These are phyloP conservation scores for Kazachstania viticola DNA, from an alignment of 805 yeast genomes.

Conservation along the genomic window DNA sequence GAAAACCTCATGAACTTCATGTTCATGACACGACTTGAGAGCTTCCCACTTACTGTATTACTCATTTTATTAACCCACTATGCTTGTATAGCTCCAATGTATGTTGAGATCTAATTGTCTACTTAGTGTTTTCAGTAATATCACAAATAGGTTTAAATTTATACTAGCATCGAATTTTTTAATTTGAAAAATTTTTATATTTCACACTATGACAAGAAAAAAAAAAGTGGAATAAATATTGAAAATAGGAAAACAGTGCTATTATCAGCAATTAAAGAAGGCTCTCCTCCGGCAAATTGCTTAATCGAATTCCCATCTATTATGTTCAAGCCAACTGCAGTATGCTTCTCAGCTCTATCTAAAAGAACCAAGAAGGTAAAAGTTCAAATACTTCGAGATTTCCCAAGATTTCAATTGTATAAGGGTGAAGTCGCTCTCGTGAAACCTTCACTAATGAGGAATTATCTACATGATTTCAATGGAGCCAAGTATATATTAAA, in stretches of 20 bases:
- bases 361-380: constrained; percentile 45
- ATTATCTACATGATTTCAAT: constrained; percentile 54
- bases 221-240: no score
- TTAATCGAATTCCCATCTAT: not conserved
- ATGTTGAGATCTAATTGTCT: no score
- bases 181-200: no score
- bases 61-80: no score
- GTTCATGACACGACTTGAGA: constrained; percentile 66
- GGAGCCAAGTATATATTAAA: constrained; percentile 59
- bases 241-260: no score
- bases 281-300: no score
- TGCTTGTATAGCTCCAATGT: no score
- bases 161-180: no score
- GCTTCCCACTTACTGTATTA: constrained; percentile 24
- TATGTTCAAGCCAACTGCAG: constrained; percentile 24
- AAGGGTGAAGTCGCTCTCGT: constrained; percentile 68
- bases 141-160: no score
- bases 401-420: constrained; percentile 44
- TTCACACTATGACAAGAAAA: no score
- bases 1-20: constrained; percentile 65
- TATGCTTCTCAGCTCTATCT: constrained; percentile 36
- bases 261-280: no score
- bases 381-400: constrained; percentile 67
- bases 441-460: constrained; percentile 73
- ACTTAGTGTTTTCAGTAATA: no score